phyloP scores from a whole-genome alignment of 2,329 filamentous ascomycete species.

The Rhinocladiella mackenziei region DNA sequence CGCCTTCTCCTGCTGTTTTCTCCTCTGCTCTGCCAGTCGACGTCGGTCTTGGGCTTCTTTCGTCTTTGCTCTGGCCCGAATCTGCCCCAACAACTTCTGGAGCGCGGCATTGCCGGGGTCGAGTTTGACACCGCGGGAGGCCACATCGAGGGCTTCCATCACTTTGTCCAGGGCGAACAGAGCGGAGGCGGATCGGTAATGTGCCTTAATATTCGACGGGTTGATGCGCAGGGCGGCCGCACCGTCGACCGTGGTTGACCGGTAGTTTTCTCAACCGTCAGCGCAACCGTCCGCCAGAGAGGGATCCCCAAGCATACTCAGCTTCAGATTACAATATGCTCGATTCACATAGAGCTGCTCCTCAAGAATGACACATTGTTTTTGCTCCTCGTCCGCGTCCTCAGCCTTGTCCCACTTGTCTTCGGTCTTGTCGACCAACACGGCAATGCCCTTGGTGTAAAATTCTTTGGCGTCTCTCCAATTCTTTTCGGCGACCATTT shows the following conservation, averaged over 20 bases:
- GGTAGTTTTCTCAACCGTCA: constrained; percentile 66
- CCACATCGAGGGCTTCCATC: constrained; percentile 74
- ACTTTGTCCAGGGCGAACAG: constrained; percentile 75
- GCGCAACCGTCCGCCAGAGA: constrained; percentile 10
- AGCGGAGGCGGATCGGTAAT: constrained; percentile 77
- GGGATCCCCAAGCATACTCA: constrained; percentile 54
- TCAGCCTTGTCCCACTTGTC: constrained; percentile 49
- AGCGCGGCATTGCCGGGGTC: constrained; percentile 68
- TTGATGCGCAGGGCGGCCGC: constrained; percentile 75
- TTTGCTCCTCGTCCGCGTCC: constrained; percentile 56
- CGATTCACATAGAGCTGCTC: constrained; percentile 82
- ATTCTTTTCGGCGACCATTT: constrained; percentile 68
- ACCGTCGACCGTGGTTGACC: constrained; percentile 80
- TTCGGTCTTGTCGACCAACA: constrained; percentile 54
- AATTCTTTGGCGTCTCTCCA: constrained; percentile 86
- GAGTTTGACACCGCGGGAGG: constrained; percentile 66
- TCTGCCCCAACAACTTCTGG: constrained; percentile 57
- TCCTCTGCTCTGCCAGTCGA: constrained; percentile 50
- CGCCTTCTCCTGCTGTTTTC: constrained; percentile 50
- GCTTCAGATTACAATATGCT: constrained; percentile 80
- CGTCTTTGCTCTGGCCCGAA: constrained; percentile 55
- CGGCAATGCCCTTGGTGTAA: constrained; percentile 78
- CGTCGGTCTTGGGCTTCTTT: constrained; percentile 54
- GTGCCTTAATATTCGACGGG: constrained; percentile 78
- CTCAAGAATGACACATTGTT: constrained; percentile 60